Base-by-base conservation (phyloP, 2,329 filamentous ascomycete species). In the Lecanicillium sp. region DNA sequence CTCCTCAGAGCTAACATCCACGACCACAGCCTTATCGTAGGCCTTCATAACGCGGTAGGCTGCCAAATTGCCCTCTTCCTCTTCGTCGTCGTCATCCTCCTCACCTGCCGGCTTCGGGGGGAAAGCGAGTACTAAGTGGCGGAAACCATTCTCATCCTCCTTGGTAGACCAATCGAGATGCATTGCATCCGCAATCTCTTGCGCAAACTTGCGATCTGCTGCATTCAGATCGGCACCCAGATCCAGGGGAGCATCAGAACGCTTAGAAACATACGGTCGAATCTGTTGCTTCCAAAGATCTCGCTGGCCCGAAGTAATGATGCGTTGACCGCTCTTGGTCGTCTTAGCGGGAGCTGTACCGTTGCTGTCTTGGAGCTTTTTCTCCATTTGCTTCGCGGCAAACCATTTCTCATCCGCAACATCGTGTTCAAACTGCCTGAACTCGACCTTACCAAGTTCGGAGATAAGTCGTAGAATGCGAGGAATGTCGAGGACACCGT, bases 351-450 rank as follows among this genome's bases (percentile, higher is more conserved):
- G 55, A 17, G 60, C 64, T 47, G 35, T 18, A 18, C 79, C 76
- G 29, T 78, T 67, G 56, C 80, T 80, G 28, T 78, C 73, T 35
- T 55, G 48, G 6, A 61, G 43, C 17, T 83, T 79, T 42, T 83
- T 82, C 36, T 79, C 79, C 57, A 81, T 71, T 49, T 82, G 79
- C 65, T 95, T 96, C 29, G 86, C 81, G 52, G 83, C 87, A 54
- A 95, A 84, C 92, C 92, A 98, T 52, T 81, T 83, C 35, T 87
- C 82, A 61, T 96, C 88, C 6, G 85, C 74, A 47, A 88, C 81
- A 53, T 96, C 94, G 29, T 80, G 73, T 61, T 98, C 90, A 51
- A 98, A 98, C 53, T 92, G 85, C n/a, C 84, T 76, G 55, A 84
- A 83, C 60, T 98, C 92, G 41, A 94, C 85, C 55, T 90, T 83